phyloP scores from a whole-genome alignment of 140 eudicot genomes.

The Bidens hawaiensis region DNA sequence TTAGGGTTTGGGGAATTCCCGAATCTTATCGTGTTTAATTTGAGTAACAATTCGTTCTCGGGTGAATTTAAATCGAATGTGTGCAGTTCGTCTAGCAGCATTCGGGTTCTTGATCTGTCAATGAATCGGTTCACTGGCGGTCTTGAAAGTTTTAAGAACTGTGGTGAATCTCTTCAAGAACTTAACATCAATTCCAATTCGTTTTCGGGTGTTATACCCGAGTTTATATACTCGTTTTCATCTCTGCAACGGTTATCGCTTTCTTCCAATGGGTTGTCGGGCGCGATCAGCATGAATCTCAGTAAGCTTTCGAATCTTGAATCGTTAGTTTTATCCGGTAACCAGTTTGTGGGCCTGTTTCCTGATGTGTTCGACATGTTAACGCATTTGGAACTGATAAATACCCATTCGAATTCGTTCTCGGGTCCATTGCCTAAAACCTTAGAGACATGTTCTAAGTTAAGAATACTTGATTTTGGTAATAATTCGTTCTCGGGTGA shows the following conservation, averaged over 20 bases:
- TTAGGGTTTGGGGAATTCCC: constrained; percentile 51
- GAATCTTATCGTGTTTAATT: constrained; percentile 52
- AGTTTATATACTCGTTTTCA: constrained; percentile 48
- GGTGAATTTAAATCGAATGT: constrained; percentile 47
- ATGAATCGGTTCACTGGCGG: constrained; percentile 59
- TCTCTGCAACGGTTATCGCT: constrained; percentile 60
- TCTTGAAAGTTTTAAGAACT: constrained; percentile 51
- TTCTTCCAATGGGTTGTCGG: constrained; percentile 67
- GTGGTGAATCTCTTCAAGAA: constrained; percentile 52
- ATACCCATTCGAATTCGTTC: constrained; percentile 63
- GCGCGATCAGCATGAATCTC: constrained; percentile 55
- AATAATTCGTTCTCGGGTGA: constrained; percentile 73
- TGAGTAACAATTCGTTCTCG: constrained; percentile 62
- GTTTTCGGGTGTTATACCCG: constrained; percentile 63
- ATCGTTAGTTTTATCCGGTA: constrained; percentile 42
- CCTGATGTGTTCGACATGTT: constrained; percentile 76
- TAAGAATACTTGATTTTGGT: constrained; percentile 72
- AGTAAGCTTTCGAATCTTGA: constrained; percentile 70
- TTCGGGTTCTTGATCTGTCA: constrained; percentile 71
- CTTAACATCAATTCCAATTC: constrained; percentile 54
- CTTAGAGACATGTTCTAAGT: constrained; percentile 45
- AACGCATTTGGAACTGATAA: constrained; percentile 42
- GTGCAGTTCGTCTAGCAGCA: constrained; percentile 43
- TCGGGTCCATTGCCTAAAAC: constrained; percentile 78
- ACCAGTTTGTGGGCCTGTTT: constrained; percentile 59